Evolutionary conservation across 345 rosid genomes (phyloP).

Genomic region (Isatis tinctoria): DNA sequence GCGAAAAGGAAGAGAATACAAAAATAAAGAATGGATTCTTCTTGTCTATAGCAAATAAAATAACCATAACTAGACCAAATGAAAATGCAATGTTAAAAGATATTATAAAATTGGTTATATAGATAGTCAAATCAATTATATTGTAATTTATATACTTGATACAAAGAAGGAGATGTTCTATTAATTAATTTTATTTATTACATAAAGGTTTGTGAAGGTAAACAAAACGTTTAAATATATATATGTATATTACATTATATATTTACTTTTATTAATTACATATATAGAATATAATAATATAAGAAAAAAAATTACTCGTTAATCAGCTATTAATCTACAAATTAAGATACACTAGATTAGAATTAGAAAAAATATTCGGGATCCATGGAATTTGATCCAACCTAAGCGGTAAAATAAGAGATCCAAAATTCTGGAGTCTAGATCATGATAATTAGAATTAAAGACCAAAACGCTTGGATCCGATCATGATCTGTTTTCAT

Average conservation of each 20-base stretch:
- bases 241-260: too few species aligned
- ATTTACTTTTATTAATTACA: not conserved
- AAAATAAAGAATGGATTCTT: not conserved
- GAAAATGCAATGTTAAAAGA: not conserved
- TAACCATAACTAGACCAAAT: not conserved
- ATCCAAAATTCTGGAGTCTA: not conserved
- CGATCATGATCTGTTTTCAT: not conserved
- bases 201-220: not conserved
- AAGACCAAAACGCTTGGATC: not conserved
- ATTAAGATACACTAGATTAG: not conserved
- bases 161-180: not conserved
- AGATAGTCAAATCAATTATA: not conserved
- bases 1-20: not conserved
- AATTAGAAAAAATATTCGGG: not conserved
- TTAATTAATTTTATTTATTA: not conserved
- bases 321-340: not conserved
- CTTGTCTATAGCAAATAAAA: not conserved
- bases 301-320: not conserved
- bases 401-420: not conserved
- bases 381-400: not conserved
- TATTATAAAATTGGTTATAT: not conserved
- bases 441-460: not conserved
- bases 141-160: not conserved
- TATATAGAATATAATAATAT: not conserved
- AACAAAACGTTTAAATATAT: too few species aligned